Conservation (phyloP, 2,329 filamentous ascomycete species). For the Sporothrix dimorphospora region DNA sequence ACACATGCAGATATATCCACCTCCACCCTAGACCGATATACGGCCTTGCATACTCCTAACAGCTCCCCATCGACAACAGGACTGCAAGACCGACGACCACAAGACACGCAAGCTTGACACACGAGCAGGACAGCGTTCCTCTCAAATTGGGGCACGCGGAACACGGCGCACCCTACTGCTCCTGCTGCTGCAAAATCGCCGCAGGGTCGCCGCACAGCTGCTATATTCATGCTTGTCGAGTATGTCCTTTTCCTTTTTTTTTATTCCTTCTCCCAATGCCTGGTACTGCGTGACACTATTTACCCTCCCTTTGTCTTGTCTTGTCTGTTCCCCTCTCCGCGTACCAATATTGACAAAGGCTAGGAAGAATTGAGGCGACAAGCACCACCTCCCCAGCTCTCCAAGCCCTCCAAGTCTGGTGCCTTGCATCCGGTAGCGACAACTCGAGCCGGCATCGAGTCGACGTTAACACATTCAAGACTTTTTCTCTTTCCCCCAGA, state of each 20-base stretch:
- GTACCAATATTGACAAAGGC: conserved; percentile 16
- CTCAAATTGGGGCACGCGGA: background rate
- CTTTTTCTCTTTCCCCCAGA: background rate
- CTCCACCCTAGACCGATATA: conserved; percentile 1
- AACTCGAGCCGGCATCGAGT: background rate
- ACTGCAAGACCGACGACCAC: too few species aligned
- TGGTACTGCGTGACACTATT: background rate
- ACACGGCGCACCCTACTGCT: background rate
- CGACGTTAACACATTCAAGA: background rate
- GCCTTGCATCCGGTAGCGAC: conserved; percentile 10
- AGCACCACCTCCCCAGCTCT: background rate
- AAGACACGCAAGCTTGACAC: background rate
- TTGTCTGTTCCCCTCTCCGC: background rate
- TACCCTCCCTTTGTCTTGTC: background rate
- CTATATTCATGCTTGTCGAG: background rate
- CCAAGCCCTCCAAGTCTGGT: background rate
- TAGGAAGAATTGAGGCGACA: conserved; percentile 28
- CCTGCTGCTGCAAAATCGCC: background rate
- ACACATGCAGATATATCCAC: background rate
- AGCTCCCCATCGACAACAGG: background rate
- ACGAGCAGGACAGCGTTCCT: background rate
- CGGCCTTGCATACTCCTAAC: background rate
- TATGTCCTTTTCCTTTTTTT: background rate
- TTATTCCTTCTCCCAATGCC: background rate
- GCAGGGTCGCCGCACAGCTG: background rate